These are phyloP conservation scores for Dispira simplex DNA, from an alignment of 192 early-diverging fungal genomes.

Conservation along the genomic window DNA sequence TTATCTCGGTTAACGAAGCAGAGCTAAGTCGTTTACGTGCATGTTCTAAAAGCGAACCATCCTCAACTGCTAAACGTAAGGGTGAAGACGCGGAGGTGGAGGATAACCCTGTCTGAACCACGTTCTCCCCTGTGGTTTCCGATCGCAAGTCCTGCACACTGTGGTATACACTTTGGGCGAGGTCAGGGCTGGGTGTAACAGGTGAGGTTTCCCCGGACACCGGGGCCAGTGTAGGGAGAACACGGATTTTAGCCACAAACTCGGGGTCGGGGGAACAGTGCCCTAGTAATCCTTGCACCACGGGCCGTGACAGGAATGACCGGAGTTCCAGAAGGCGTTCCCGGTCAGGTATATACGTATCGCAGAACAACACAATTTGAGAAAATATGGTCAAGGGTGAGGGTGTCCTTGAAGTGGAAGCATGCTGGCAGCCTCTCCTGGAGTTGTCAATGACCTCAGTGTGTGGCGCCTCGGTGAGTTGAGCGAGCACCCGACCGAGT, in stretches of 20 bases:
- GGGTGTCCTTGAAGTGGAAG: too few species aligned
- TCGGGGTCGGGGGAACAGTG: too few species aligned
- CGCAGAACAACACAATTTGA: too few species aligned
- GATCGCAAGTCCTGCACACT: not conserved
- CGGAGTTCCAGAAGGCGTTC: not conserved
- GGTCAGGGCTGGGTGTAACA: not conserved
- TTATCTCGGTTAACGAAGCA: not conserved
- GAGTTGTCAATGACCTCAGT: too few species aligned
- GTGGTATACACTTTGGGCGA: not conserved
- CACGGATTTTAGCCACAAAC: too few species aligned
- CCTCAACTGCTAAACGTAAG: not conserved
- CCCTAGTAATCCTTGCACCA: not conserved
- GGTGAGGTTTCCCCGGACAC: not conserved
- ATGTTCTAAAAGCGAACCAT: not conserved
- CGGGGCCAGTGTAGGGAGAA: not conserved
- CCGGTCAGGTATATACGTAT: not conserved
- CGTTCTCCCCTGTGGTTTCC: not conserved
- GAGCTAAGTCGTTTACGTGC: constrained; percentile 1
- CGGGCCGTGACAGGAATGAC: not conserved
- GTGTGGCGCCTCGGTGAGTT: too few species aligned
- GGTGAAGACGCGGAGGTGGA: not conserved
- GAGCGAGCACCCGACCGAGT: too few species aligned
- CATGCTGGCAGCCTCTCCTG: too few species aligned
- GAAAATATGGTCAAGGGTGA: too few species aligned
- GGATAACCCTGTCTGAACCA: not conserved